Evolutionary conservation across 208 protist species (phyloP).

Genomic region (Angomonas desouzai): DNA sequence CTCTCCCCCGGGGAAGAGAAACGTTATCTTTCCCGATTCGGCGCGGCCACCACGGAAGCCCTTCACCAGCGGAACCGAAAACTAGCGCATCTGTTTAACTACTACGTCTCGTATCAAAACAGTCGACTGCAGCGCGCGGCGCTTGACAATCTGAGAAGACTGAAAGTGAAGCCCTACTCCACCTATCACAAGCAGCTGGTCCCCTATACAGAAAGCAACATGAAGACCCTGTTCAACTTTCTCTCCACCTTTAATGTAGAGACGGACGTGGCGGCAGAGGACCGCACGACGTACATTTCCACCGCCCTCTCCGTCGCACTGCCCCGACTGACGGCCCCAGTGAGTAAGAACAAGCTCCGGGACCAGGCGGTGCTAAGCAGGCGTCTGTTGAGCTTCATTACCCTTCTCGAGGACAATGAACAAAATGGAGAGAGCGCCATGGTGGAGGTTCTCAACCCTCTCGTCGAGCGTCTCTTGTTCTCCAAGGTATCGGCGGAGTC

Average conservation of each 20-base stretch:
- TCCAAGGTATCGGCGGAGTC: constrained; percentile 27
- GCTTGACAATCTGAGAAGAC: constrained; percentile 68
- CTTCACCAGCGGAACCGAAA: constrained; percentile 32
- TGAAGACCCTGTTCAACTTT: constrained; percentile 73
- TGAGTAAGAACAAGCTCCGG: constrained; percentile 67
- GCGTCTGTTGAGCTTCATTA: constrained; percentile 73
- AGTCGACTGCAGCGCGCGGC: constrained; percentile 62
- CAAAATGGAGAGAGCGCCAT: constrained; percentile 21
- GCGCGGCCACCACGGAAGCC: constrained; percentile 13
- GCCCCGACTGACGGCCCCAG: constrained; percentile 68
- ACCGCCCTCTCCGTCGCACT: constrained; percentile 64
- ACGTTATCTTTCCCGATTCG: background rate
- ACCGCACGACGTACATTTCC: constrained; percentile 64
- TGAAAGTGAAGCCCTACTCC: constrained; percentile 66
- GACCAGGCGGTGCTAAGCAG: constrained; percentile 79
- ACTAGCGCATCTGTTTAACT: constrained; percentile 38
- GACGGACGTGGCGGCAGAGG: constrained; percentile 47
- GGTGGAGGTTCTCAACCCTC: constrained; percentile 52
- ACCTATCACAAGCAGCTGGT: constrained; percentile 55
- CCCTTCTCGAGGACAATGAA: constrained; percentile 29
- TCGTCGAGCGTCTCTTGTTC: constrained; percentile 68
- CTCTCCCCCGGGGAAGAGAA: constrained; percentile 10
- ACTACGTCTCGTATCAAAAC: constrained; percentile 63
- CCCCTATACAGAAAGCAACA: constrained; percentile 74
- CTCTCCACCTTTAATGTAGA: constrained; percentile 75